phyloP scores from a whole-genome alignment of 1,139 yeast species.

The Kazachstania sp. region DNA sequence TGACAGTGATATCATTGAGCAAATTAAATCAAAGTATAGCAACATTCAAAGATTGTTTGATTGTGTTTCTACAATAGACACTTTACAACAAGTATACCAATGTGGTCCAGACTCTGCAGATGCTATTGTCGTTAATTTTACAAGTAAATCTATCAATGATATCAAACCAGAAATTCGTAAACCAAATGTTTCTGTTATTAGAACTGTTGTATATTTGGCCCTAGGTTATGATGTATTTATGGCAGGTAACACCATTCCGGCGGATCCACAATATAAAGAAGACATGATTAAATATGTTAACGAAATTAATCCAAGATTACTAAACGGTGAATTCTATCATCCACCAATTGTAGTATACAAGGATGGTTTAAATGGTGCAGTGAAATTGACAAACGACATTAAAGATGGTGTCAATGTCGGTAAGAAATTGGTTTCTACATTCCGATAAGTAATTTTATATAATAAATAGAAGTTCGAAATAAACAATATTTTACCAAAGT shows the following conservation, averaged over 20 bases:
- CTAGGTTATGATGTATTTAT: constrained; percentile 24
- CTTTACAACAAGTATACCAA: constrained; percentile 40
- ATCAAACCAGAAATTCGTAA: constrained; percentile 23
- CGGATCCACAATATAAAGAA: constrained; percentile 18
- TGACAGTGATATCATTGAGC: constrained; percentile 43
- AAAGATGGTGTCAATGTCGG: constrained; percentile 25
- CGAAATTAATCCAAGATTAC: constrained; percentile 20
- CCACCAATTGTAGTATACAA: constrained; percentile 22
- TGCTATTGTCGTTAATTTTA: constrained; percentile 25
- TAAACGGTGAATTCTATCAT: constrained; percentile 24
- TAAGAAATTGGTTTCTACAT: constrained; percentile 23
- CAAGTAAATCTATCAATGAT: constrained; percentile 14
- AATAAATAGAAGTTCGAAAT: neutral
- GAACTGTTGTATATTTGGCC: constrained; percentile 20
- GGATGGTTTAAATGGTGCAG: constrained; percentile 21
- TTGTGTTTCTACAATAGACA: constrained; percentile 38
- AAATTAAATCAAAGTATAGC: constrained; percentile 43
- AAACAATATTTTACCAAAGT: neutral
- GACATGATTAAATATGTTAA: constrained; percentile 15
- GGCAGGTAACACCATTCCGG: constrained; percentile 22
- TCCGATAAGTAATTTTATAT: constrained; percentile 1
- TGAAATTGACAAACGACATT: constrained; percentile 21
- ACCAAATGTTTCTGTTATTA: constrained; percentile 21
- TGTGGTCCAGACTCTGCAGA: constrained; percentile 35
- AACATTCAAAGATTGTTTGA: constrained; percentile 35